Evolutionary conservation across 805 yeast species (phyloP).

Genomic region (Torulaspora maleeae): DNA sequence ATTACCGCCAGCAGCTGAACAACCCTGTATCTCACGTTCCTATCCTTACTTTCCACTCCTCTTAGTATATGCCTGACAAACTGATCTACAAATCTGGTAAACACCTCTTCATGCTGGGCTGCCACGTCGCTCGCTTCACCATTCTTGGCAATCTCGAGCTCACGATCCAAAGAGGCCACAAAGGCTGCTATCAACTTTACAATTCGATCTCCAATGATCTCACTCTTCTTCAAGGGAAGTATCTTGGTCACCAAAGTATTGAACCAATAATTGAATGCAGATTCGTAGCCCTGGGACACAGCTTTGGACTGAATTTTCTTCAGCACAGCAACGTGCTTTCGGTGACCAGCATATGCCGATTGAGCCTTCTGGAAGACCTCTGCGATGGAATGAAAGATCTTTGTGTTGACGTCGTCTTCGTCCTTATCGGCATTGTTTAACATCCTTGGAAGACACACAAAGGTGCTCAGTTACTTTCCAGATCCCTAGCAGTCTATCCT

Average conservation of each 20-base stretch:
- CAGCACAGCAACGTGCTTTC: slow-evolving; percentile 63
- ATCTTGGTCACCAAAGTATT: slow-evolving; percentile 59
- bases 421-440: slow-evolving; percentile 17
- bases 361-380: slow-evolving; percentile 81
- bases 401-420: slow-evolving; percentile 30
- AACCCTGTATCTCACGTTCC: slow-evolving; percentile 72
- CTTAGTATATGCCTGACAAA: slow-evolving; percentile 63
- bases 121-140: slow-evolving; percentile 15
- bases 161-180: slow-evolving; percentile 44
- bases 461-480: too few species aligned
- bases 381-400: slow-evolving; percentile 48
- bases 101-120: slow-evolving; percentile 42
- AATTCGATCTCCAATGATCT: slow-evolving; percentile 67
- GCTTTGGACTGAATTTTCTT: slow-evolving; percentile 56
- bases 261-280: slow-evolving; percentile 56
- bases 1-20: slow-evolving; percentile 69
- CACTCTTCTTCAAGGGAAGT: slow-evolving; percentile 63
- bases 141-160: slow-evolving; percentile 30
- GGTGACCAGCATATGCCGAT: slow-evolving; percentile 64
- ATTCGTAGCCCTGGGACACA: slow-evolving; percentile 46
- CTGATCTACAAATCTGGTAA: slow-evolving; percentile 52
- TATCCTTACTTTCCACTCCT: slow-evolving; percentile 74
- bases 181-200: slow-evolving; percentile 62
- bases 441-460: neutral
- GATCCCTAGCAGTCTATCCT: too few species aligned